These are phyloP conservation scores for Nitzschia palea DNA, from an alignment of 108 stramenopile species.

Conservation along the genomic window DNA sequence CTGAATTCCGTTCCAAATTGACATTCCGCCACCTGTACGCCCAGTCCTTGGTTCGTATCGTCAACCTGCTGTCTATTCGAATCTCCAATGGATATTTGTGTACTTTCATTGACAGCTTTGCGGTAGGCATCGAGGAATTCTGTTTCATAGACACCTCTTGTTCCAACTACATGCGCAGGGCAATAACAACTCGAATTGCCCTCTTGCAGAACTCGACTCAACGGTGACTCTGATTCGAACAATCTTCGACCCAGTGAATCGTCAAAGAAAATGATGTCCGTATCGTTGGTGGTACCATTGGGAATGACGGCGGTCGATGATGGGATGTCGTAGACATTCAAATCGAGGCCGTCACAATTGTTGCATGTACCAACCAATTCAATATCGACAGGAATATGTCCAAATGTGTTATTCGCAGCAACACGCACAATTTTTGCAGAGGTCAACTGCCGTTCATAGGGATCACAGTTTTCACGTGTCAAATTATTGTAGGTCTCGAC, in stretches of 20 bases:
- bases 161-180: not conserved
- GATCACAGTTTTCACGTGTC: not conserved
- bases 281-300: not conserved
- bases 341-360: not conserved
- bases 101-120: not conserved
- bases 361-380: not conserved
- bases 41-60: no score
- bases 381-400: constrained; percentile 4
- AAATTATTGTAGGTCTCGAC: not conserved
- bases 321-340: not conserved
- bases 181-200: not conserved
- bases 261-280: not conserved
- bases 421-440: not conserved
- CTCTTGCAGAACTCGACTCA: no score
- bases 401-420: not conserved
- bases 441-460: not conserved
- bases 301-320: not conserved
- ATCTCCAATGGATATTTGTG: not conserved
- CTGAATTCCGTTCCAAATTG: not conserved
- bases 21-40: not conserved
- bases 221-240: no score
- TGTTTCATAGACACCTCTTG: not conserved
- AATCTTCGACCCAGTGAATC: not conserved
- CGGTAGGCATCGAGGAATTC: not conserved
- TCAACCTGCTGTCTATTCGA: no score